A percentile compares a stretch with the other conserved stretches of the same genome.
phyloP scores from a whole-genome alignment of 2,329 filamentous ascomycete genomes.

The Cladosporium sp. region DNA sequence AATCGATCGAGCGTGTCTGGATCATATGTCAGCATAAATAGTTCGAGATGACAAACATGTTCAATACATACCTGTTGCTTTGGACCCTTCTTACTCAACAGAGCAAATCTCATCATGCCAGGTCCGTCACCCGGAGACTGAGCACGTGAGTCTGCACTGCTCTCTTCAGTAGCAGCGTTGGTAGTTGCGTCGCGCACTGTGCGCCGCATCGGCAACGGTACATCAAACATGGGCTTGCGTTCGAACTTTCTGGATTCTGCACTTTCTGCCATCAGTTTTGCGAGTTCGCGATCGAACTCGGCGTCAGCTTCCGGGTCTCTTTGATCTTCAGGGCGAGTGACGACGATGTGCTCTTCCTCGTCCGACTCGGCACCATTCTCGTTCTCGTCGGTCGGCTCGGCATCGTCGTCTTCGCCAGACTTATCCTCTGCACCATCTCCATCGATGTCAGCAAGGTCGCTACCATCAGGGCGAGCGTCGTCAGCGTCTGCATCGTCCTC shows the following conservation, averaged over 20 bases:
- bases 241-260: slow-evolving; percentile 94
- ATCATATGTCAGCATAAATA: slow-evolving; percentile 13
- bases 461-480: slow-evolving; percentile 66
- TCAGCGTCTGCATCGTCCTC: slow-evolving; percentile 46
- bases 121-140: slow-evolving; percentile 31
- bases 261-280: slow-evolving; percentile 97
- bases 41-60: slow-evolving; percentile 1
- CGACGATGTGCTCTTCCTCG: slow-evolving; percentile 81
- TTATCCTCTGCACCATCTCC: slow-evolving; percentile 51
- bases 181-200: slow-evolving; percentile 54
- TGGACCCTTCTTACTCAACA: slow-evolving; percentile 94
- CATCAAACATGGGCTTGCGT: slow-evolving; percentile 88
- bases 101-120: slow-evolving; percentile 89
- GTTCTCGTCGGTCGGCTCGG: slow-evolving; percentile 49
- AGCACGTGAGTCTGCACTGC: slow-evolving; percentile 36
- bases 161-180: slow-evolving; percentile 36
- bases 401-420: slow-evolving; percentile 52
- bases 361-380: slow-evolving; percentile 55
- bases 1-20: slow-evolving; percentile 83
- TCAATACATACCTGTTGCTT: slow-evolving; percentile 71
- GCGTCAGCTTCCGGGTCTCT: slow-evolving; percentile 91
- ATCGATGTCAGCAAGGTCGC: slow-evolving; percentile 57
- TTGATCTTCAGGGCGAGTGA: slow-evolving; percentile 84
- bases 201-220: slow-evolving; percentile 87
- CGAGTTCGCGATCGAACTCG: slow-evolving; percentile 95